Base-by-base conservation (phyloP, 441 rosid genomes). In the Sinapis alba region DNA sequence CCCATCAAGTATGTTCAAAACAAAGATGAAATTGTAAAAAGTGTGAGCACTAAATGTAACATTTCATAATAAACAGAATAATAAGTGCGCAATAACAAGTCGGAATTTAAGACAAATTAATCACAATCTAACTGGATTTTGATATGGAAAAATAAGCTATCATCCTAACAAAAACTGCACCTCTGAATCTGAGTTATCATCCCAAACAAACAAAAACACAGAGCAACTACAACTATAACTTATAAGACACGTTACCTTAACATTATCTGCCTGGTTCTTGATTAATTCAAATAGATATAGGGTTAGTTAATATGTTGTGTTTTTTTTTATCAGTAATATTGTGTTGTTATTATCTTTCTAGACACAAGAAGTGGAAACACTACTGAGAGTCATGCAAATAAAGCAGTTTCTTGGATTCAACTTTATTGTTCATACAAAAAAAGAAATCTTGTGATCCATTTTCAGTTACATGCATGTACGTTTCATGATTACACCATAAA, bases 351-450 rank as follows among this genome's bases (percentile, higher is more conserved):
- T 23, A 63, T 2, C 5, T 50, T 45, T 60, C 10, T 27, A 20
- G 23, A 60, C 7, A 45, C 6, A 61, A 4, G 7, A 26, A 34
- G 69, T 63, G 53, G 18, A 54, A 27, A 41, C 59, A 19, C 11
- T 21, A 19, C 15, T 21, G 28, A 11, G 41, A 74, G 63, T 68
- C 79, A 75, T 68, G 79, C 74, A 62, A 75, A 75, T 75, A 65
- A 16, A 32, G 24, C 20, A 19, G 11, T 8, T 38, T 75, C 38
- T 69, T 41, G 47, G 65, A 36, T 62, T 53, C 74, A 75, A 62
- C 79, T 51, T 69, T 69, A 62, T 69, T 50, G 18, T 28, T 69
- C 51, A 41, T 27, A 26, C 70, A 54, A 57, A 19, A 43, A 15
- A 2, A 13, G n/a, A 76, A 56, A 43, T 63, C 41, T 70, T 41